Conservation (phyloP, 2,329 filamentous ascomycete genomes). For the Hypomyces perniciosus region DNA sequence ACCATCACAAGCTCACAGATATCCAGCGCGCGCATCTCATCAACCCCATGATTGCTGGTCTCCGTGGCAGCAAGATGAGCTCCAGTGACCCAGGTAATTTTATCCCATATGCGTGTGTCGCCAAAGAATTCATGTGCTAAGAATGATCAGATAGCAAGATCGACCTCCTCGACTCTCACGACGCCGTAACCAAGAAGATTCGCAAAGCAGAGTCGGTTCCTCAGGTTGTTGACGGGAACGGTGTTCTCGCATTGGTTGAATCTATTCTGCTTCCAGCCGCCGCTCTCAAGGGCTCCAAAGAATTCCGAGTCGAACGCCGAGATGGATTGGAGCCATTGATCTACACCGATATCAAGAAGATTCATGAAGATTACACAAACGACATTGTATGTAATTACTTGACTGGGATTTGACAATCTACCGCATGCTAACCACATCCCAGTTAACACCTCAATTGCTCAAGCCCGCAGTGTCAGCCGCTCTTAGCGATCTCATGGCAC, state of each 20-base stretch:
- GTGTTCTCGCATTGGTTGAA: constrained; percentile 79
- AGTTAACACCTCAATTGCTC: constrained; percentile 75
- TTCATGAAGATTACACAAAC: constrained; percentile 73
- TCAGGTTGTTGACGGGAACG: constrained; percentile 74
- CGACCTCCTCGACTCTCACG: constrained; percentile 77
- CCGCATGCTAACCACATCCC: not conserved
- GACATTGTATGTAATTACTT: constrained; percentile 57
- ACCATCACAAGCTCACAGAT: not conserved
- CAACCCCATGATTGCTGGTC: constrained; percentile 80
- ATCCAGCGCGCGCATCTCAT: constrained; percentile 33
- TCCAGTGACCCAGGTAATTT: constrained; percentile 58
- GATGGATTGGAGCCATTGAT: constrained; percentile 66
- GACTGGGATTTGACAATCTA: not conserved
- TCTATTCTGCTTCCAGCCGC: constrained; percentile 76
- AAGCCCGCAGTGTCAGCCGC: constrained; percentile 77
- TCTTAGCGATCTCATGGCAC: constrained; percentile 66
- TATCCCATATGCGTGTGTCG: not conserved
- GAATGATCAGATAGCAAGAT: constrained; percentile 69
- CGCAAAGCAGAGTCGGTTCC: constrained; percentile 78
- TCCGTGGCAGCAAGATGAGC: constrained; percentile 82
- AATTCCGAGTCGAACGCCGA: constrained; percentile 64
- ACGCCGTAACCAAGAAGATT: constrained; percentile 73
- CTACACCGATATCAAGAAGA: constrained; percentile 68
- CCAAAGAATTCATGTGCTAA: not conserved
- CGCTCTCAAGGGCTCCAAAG: constrained; percentile 52